Base-by-base conservation (phyloP, 2,329 filamentous ascomycete species). In the Stagonosporopsis chrysanthemi region DNA sequence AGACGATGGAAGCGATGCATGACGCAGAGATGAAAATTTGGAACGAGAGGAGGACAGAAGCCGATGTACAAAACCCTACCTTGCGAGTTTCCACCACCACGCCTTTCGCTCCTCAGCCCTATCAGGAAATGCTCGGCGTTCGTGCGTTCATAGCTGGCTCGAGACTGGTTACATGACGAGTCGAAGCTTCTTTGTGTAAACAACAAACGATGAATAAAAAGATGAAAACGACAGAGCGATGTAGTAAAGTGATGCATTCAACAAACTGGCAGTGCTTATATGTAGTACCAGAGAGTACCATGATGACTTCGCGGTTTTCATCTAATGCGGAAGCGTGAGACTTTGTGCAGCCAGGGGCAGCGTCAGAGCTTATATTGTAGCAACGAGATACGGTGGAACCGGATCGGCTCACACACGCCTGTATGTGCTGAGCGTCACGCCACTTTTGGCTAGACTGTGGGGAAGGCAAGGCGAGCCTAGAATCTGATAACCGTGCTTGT, bases 341-440 rank as follows among this genome's bases (percentile, higher is more conserved):
- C 3, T 12, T 12, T 15, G 12, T 23, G 22, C 14, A 23, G 17
- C 29, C 19, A 48, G 42, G 43, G 28, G 39, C 31, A 33, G 45
- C 29, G 35, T 11, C 6, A 4, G 7, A 33, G 44, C 22, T 53
- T 39, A 56, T 58, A 35, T 53, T 35, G 54, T 56, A 29, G 43
- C 17, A 3, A 11, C n/a, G 11, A n/a, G 6, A 38, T 39, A 14
- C 47, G 12, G 11, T n/a, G 26, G 35, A 40, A 15, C 6, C 31
- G 36, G 39, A 48, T 58, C 43, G 38, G 19, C 38, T 5, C n/a
- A 26, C 8, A 29, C 51, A 56, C 40, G 47, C 38, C 19, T 52
- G 11, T 47, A 39, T 70, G 64, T 61, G 64, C 61, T 63, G 67
- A 71, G 66, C 52, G 51, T 71, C 69, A 71, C 67, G 69, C 67